Evolutionary conservation across 352 stramenopile genomes (phyloP).

Genomic region (Pythium plurisporium): DNA sequence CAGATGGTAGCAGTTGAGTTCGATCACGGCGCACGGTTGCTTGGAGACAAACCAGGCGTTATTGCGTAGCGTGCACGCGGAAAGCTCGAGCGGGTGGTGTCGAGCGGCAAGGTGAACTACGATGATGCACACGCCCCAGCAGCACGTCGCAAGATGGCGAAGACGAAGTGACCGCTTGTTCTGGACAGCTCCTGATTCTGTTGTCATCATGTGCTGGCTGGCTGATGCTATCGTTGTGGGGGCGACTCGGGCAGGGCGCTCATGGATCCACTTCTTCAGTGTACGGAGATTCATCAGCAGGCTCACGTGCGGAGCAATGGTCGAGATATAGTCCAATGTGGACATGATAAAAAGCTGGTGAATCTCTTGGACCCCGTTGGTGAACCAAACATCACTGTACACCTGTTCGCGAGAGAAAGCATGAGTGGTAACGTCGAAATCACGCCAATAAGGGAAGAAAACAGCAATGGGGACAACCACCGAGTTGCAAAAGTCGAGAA

Average conservation of each 20-base stretch:
- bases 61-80: slow-evolving; percentile 4
- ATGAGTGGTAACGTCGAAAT: background rate
- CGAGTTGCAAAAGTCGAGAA: slow-evolving; percentile 15
- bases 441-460: slow-evolving; percentile 4
- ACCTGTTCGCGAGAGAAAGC: background rate
- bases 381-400: slow-evolving; percentile 14
- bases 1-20: slow-evolving; percentile 4
- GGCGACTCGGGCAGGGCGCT: background rate
- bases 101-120: background rate
- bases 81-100: background rate
- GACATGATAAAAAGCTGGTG: slow-evolving; percentile 12
- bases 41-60: slow-evolving; percentile 1
- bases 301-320: slow-evolving; percentile 11
- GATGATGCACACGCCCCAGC: background rate
- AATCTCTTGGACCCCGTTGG: slow-evolving; percentile 4
- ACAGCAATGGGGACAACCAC: slow-evolving; percentile 8
- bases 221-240: background rate
- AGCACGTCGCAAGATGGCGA: background rate
- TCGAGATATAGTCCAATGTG: background rate
- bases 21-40: slow-evolving; percentile 1
- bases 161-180: background rate
- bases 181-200: background rate
- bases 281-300: slow-evolving; percentile 3
- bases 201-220: background rate
- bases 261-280: background rate